These are phyloP conservation scores for Scheffersomyces titani DNA, from an alignment of 1,139 yeast genomes.

Conservation along the genomic window DNA sequence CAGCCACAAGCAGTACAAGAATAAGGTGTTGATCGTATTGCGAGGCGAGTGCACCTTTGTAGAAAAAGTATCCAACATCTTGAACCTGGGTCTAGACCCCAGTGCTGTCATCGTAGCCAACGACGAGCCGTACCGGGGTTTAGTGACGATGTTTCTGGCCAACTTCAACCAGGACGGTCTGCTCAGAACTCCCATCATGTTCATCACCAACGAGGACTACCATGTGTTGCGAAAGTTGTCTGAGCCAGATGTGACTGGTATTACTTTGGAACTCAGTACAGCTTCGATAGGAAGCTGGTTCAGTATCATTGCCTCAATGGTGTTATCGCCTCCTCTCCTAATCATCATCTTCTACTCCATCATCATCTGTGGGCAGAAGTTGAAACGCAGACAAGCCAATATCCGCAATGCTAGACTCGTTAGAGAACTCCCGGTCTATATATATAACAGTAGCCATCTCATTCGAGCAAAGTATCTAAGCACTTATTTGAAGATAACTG, in stretches of 20 bases:
- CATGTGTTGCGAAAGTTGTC: slow-evolving; percentile 16
- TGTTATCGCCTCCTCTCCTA: slow-evolving; percentile 46
- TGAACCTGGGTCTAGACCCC: slow-evolving; percentile 31
- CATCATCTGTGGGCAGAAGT: slow-evolving; percentile 33
- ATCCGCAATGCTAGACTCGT: slow-evolving; percentile 36
- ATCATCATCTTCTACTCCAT: slow-evolving; percentile 37
- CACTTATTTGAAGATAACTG: slow-evolving; percentile 21
- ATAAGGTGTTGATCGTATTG: slow-evolving; percentile 34
- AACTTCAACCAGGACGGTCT: slow-evolving; percentile 40
- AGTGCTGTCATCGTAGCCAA: slow-evolving; percentile 41
- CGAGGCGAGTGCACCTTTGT: slow-evolving; percentile 49
- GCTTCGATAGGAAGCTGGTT: slow-evolving; percentile 44
- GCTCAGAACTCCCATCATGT: slow-evolving; percentile 36
- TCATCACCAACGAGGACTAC: slow-evolving; percentile 42
- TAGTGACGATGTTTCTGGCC: slow-evolving; percentile 47
- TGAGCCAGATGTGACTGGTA: slow-evolving; percentile 10
- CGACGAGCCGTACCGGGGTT: slow-evolving; percentile 39
- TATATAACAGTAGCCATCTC: slow-evolving; percentile 40
- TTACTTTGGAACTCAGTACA: slow-evolving; percentile 27
- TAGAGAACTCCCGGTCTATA: slow-evolving; percentile 38
- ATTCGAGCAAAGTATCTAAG: slow-evolving; percentile 27
- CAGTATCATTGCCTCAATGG: slow-evolving; percentile 40
- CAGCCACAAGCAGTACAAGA: slow-evolving; percentile 13
- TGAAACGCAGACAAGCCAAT: slow-evolving; percentile 29
- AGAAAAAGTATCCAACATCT: slow-evolving; percentile 34